Evolutionary conservation across 306 rosid species (phyloP).

Genomic region (Pachyrhizus erosus): DNA sequence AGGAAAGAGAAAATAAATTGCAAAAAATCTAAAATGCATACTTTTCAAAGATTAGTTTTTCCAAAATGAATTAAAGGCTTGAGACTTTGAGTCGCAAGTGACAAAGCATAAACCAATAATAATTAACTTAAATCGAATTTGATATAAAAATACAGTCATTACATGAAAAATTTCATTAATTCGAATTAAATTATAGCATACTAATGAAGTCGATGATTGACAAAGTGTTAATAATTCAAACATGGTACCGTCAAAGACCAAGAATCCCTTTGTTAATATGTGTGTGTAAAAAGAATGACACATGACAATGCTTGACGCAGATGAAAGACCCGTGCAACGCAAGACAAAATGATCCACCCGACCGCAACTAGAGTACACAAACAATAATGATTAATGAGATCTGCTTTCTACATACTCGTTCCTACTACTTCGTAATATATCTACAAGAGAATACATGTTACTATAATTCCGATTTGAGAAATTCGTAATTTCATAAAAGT

Average conservation of each 20-base stretch:
- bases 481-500: too few relatives aligned
- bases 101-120: not conserved
- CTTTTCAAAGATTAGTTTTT: not conserved
- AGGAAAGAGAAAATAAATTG: not conserved
- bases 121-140: not conserved
- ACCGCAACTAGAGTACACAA: too few relatives aligned
- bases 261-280: too few relatives aligned
- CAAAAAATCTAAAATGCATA: not conserved
- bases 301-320: too few relatives aligned
- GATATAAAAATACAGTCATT: not conserved
- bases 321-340: too few relatives aligned
- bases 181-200: not conserved
- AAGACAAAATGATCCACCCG: too few relatives aligned
- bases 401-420: too few relatives aligned
- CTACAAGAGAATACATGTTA: too few relatives aligned
- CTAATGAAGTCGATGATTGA: not conserved
- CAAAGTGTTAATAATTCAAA: not conserved
- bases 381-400: too few relatives aligned
- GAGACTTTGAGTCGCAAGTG: not conserved
- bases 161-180: not conserved
- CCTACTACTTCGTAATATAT: too few relatives aligned
- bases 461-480: too few relatives aligned
- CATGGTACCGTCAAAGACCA: not conserved
- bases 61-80: not conserved
- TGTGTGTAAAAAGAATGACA: too few relatives aligned